Evolutionary conservation across 768 basidiomycete genomes (phyloP).

Genomic region (Cystofilobasidium bisporidii): DNA sequence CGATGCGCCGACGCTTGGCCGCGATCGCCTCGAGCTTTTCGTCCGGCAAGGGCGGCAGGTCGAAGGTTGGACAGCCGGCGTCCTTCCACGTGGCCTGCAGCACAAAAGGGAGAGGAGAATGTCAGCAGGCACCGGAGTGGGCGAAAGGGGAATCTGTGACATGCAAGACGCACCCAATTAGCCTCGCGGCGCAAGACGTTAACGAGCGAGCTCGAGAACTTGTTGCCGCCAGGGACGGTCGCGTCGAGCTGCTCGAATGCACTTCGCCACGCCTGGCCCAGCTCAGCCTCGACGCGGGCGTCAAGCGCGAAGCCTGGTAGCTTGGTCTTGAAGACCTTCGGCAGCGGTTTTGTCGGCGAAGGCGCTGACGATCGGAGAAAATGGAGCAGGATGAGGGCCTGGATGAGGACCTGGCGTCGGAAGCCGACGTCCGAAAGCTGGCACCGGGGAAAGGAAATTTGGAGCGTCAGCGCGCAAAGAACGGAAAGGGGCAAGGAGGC

Average conservation of each 20-base stretch:
- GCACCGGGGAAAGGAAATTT: conserved; percentile 13
- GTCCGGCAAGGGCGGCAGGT: conserved; percentile 9
- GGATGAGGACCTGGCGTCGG: conserved; percentile 84
- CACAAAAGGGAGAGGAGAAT: neutral
- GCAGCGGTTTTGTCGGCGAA: neutral
- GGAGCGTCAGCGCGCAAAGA: too few relatives aligned
- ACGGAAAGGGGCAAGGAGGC: neutral
- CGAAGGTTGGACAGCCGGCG: conserved; percentile 13
- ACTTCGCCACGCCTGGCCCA: neutral
- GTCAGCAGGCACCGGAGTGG: neutral
- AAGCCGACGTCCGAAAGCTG: conserved; percentile 85
- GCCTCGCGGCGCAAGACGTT: conserved; percentile 17
- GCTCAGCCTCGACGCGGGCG: neutral
- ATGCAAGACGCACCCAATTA: conserved; percentile 19
- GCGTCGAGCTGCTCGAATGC: conserved; percentile 9
- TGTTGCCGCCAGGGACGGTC: conserved; percentile 19
- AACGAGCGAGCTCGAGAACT: conserved; percentile 15
- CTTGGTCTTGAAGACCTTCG: neutral
- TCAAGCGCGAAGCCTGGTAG: neutral
- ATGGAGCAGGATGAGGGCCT: conserved; percentile 42
- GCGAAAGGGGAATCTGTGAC: too few relatives aligned
- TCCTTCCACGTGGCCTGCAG: conserved; percentile 23
- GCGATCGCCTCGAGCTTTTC: conserved; percentile 7
- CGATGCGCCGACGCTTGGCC: conserved; percentile 13
- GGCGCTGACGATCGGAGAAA: conserved; percentile 4